Conservation (phyloP, 257 asterid species). For the Verbascum thapsus region DNA sequence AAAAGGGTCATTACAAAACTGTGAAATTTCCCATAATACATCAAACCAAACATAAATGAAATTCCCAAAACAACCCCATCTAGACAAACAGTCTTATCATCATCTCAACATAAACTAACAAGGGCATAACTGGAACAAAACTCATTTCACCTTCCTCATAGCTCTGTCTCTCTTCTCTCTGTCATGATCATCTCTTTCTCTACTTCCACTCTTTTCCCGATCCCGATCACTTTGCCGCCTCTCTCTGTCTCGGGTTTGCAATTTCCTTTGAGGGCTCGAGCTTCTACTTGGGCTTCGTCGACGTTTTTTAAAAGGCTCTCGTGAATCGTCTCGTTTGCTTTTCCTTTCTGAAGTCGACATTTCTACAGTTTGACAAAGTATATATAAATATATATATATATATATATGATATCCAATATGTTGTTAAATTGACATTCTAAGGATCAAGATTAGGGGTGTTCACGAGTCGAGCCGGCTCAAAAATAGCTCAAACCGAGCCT, state of each 20-base stretch:
- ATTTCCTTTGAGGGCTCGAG: constrained; percentile 67
- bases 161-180: constrained; percentile 71
- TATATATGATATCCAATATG: constrained; percentile 4
- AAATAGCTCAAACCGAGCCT: too few species aligned
- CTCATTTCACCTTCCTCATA: constrained; percentile 64
- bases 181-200: constrained; percentile 78
- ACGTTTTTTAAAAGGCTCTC: constrained; percentile 62
- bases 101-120: background rate
- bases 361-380: constrained; percentile 40
- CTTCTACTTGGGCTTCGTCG: constrained; percentile 75
- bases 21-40: background rate
- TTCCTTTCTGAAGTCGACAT: constrained; percentile 57
- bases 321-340: constrained; percentile 58
- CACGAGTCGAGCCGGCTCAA: background rate
- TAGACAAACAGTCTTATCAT: background rate
- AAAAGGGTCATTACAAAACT: too few species aligned
- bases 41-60: background rate
- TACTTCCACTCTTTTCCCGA: constrained; percentile 67
- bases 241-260: constrained; percentile 56
- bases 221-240: constrained; percentile 52
- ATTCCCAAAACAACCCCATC: background rate
- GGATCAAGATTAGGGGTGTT: background rate
- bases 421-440: constrained; percentile 1
- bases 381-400: too few species aligned
- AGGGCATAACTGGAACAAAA: background rate